These are phyloP conservation scores for Ceratorhiza oryzae-sativae DNA, from an alignment of 1,284 basidiomycete genomes.

Conservation along the genomic window DNA sequence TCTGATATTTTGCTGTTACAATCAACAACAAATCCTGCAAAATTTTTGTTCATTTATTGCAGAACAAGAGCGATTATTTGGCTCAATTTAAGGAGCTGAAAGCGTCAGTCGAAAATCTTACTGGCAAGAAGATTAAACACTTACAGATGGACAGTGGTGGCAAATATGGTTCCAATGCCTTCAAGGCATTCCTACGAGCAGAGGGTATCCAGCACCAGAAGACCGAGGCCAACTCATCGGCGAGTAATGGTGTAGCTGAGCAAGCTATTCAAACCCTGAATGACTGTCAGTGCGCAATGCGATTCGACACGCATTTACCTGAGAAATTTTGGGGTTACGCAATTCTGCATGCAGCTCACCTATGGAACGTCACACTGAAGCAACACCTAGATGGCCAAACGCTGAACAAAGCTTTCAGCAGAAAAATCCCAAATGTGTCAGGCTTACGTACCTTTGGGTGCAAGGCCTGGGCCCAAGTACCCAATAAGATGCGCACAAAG, in stretches of 20 bases:
- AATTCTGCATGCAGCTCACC: constrained; percentile 10
- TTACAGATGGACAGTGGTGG: constrained; percentile 46
- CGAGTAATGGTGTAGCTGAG: constrained; percentile 11
- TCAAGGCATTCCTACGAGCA: constrained; percentile 38
- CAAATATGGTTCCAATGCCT: constrained; percentile 42
- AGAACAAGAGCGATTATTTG: neutral
- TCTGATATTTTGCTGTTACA: constrained; percentile 6
- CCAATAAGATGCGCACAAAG: constrained; percentile 18
- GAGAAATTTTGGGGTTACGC: constrained; percentile 24
- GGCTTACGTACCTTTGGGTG: constrained; percentile 22
- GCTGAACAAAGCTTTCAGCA: constrained; percentile 11
- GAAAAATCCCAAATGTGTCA: constrained; percentile 12
- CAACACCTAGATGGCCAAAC: neutral
- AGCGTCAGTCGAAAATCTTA: constrained; percentile 43
- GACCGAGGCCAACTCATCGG: constrained; percentile 29
- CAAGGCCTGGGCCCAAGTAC: constrained; percentile 21
- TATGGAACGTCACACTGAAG: constrained; percentile 21
- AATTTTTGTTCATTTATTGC: constrained; percentile 2
- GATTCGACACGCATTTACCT: constrained; percentile 12
- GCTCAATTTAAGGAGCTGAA: constrained; percentile 49
- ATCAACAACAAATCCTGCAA: constrained; percentile 13
- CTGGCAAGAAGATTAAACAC: constrained; percentile 40
- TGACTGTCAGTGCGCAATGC: neutral
- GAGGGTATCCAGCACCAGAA: constrained; percentile 46
- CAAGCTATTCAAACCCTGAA: constrained; percentile 15